phyloP scores from a whole-genome alignment of 208 protist genomes.

The Crithidia bombi region DNA sequence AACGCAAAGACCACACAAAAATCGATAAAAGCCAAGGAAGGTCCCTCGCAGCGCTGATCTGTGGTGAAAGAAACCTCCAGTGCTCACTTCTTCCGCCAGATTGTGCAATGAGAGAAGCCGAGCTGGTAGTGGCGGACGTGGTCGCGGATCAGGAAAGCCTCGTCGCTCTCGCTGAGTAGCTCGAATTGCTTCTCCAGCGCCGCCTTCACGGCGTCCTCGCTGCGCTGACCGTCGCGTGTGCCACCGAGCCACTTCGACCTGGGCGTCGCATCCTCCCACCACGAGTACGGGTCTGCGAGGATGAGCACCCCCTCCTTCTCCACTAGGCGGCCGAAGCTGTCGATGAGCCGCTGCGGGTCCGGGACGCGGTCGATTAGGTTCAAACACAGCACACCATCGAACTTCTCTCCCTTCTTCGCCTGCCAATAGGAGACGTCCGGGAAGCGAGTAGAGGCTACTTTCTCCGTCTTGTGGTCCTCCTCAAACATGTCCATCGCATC shows the following conservation, averaged over 20 bases:
- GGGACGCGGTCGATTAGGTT: constrained; percentile 88
- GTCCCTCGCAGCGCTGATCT: too few relatives aligned
- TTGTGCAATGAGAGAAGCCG: constrained; percentile 82
- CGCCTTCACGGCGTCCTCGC: constrained; percentile 68
- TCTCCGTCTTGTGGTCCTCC: constrained; percentile 30
- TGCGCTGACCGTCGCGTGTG: constrained; percentile 19
- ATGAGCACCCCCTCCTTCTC: constrained; percentile 73
- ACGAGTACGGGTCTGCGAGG: constrained; percentile 86
- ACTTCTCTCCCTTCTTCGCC: constrained; percentile 53
- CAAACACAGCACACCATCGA: constrained; percentile 77
- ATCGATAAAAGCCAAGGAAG: constrained; percentile 22
- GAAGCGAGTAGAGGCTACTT: constrained; percentile 32
- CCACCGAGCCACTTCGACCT: constrained; percentile 80
- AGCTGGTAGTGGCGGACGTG: constrained; percentile 89
- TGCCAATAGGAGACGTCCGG: constrained; percentile 60
- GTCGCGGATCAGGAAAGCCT: constrained; percentile 91
- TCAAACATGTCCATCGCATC: constrained; percentile 71
- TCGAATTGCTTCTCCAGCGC: constrained; percentile 72
- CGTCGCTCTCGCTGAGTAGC: constrained; percentile 70
- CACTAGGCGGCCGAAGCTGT: constrained; percentile 50
- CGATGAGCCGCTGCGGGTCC: constrained; percentile 65
- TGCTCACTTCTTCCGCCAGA: constrained; percentile 58
- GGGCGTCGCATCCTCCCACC: constrained; percentile 72
- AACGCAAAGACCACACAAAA: constrained; percentile 24
- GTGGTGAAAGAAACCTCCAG: background rate